A percentile compares a stretch with the other conserved stretches of the same genome.
These are phyloP conservation scores for barley (Hordeum vulgare) DNA, from an alignment of 176 grass and related monocot species.

Conservation along the genomic window MorexV3_pseudomolecules_assembly NC_058522.1:581071033-581071532, in stretches of 20 bases:
- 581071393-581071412: constrained; percentile 98
- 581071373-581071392: constrained; percentile 69
- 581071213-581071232: not conserved
- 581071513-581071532: constrained; percentile 25
- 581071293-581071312: not conserved
- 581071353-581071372: not conserved
- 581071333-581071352: not conserved
- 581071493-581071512: not conserved
- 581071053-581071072: constrained; percentile 58
- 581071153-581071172: not conserved
- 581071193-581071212: not conserved
- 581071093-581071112: not conserved
- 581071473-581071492: not conserved
- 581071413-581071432: constrained; percentile 93
- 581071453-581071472: not conserved
- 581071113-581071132: not conserved
- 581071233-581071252: not conserved
- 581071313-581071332: not conserved
- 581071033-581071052: constrained; percentile 94
- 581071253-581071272: not conserved
- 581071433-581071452: not conserved
- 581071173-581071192: not conserved
- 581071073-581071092: not conserved
- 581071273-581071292: not conserved
- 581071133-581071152: not conserved